Evolutionary conservation across 331 rosid genomes (phyloP).

Genomic region (Telfairia occidentalis): DNA sequence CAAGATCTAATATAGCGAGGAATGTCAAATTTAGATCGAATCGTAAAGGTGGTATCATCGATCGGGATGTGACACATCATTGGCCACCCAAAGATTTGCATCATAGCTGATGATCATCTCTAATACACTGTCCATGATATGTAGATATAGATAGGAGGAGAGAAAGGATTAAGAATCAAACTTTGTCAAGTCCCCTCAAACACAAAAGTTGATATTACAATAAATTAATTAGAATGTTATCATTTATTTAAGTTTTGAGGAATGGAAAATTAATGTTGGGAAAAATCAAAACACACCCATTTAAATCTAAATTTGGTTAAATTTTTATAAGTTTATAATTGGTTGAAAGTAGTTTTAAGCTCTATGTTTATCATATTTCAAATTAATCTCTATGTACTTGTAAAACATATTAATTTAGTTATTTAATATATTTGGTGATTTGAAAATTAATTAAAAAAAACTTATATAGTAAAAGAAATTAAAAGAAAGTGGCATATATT

Average conservation of each 20-base stretch:
- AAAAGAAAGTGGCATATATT: neutral
- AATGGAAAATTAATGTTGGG: neutral
- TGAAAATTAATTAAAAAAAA: neutral
- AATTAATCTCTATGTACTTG: too few relatives aligned
- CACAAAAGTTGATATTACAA: neutral
- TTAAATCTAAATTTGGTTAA: neutral
- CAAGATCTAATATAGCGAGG: neutral
- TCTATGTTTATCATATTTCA: too few relatives aligned
- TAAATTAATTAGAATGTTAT: neutral
- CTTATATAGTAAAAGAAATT: neutral
- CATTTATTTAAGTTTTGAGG: neutral
- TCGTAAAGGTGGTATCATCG: neutral
- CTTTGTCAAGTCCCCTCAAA: neutral
- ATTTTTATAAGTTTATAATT: neutral
- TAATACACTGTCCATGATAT: neutral
- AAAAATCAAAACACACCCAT: neutral
- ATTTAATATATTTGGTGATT: neutral
- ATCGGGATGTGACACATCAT: neutral
- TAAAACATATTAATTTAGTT: too few relatives aligned
- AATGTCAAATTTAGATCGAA: slow-evolving; percentile 3
- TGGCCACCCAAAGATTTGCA: neutral
- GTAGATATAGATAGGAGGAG: neutral
- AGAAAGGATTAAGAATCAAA: neutral
- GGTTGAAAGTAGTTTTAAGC: too few relatives aligned
- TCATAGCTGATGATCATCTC: neutral